phyloP scores from a whole-genome alignment of 495 filamentous ascomycete species.

The Penicillium tannophilum region DNA sequence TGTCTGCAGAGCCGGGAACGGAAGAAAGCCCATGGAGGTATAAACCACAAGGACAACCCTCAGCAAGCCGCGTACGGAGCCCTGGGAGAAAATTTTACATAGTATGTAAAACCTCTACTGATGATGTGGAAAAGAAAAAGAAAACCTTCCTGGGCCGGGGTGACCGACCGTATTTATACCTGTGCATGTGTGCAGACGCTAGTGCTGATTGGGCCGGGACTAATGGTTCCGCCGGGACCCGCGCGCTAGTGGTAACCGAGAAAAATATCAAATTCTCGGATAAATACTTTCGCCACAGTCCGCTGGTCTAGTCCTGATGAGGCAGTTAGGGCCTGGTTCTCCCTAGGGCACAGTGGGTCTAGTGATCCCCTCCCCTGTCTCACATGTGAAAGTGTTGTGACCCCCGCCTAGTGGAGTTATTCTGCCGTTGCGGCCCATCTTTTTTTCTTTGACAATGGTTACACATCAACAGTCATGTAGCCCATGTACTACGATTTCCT shows the following conservation, averaged over 20 bases:
- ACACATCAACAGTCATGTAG: no score
- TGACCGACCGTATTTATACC: conserved; percentile 28
- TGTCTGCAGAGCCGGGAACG: conserved; percentile 52
- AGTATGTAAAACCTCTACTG: conserved; percentile 54
- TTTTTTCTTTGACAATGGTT: neutral
- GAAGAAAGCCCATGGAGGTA: conserved; percentile 49
- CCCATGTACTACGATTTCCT: no score
- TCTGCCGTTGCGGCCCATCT: neutral
- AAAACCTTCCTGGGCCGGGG: conserved; percentile 29
- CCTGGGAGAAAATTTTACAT: conserved; percentile 44
- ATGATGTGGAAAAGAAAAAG: conserved; percentile 48
- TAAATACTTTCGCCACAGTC: neutral
- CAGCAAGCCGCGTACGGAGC: conserved; percentile 52
- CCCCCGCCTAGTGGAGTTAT: neutral
- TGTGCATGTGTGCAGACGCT: conserved; percentile 18
- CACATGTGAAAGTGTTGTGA: conserved; percentile 7
- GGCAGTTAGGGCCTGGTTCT: conserved; percentile 19
- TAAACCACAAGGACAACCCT: conserved; percentile 49
- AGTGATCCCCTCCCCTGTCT: conserved; percentile 10
- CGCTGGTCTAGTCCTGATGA: neutral
- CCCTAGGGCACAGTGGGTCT: conserved; percentile 2
- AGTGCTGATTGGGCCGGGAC: conserved; percentile 30
- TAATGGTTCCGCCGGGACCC: conserved; percentile 9
- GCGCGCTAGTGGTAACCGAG: conserved; percentile 1
- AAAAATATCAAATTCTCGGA: neutral